Evolutionary conservation across 2,329 filamentous ascomycete species (phyloP), one percentile per base, ranked within the genome.

Genomic region (Pestalotiopsis sp.): DNA sequence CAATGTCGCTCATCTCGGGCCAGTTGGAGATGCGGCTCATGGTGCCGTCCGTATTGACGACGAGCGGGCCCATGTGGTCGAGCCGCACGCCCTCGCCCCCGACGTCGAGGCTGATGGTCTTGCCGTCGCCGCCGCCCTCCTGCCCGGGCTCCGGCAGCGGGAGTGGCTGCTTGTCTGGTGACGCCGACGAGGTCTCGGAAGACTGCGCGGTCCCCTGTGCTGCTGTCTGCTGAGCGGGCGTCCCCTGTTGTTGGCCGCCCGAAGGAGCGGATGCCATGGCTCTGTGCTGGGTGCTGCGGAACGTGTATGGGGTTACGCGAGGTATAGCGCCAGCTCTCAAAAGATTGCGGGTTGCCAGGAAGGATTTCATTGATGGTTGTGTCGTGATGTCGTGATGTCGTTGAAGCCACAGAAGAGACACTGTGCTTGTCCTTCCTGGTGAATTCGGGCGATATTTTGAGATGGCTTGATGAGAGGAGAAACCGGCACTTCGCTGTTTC

Each of bases 11-110:
- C 92, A 94, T 93, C 71, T 89, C 81, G 9, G 81, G 83, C 92
- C 92, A 94, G 77, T 94, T 94, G 44, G 85, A 80, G 73, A 94
- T 92, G 40, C 91, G 85, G 67, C 89, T 89, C 72, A 94, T 78
- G 9, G 89, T 89, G 22, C 92, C 92, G 77, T 94, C 90, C 69
- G 83, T 81, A 77, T 93, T 92, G 66, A 94, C 89, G 1, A 94
- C 91, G 73, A 94, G 83, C 1, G 92, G 92, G 0, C 92, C 92
- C 26, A 94, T 81, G 69, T 88, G 85, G 74, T 93, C 90, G 9
- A 94, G 85, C 63, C 85, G 87, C 57, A 92, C 83, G 64, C 76
- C 76, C 66, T 76, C 75, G 63, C 80, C 81, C 71, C 77, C 77
- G 26, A 81, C 77, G 61, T 76, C 68, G 3, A 80, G 66, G 40